Conservation (phyloP, 1,284 basidiomycete species). For the Irpex sp. region DNA sequence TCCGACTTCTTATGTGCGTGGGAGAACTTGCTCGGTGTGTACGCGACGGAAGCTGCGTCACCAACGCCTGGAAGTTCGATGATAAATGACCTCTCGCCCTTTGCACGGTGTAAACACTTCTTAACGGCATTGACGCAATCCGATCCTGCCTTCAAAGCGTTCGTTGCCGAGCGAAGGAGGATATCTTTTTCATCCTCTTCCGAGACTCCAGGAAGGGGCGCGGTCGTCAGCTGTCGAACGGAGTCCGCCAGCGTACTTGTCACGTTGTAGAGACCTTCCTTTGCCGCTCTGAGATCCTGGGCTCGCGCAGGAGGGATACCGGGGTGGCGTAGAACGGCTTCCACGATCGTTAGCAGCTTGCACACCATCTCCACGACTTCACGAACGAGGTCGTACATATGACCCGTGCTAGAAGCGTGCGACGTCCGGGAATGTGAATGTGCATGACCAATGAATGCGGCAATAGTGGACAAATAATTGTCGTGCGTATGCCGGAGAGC, state of each 20-base stretch:
- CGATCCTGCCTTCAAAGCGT: constrained; percentile 82
- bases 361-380: constrained; percentile 94
- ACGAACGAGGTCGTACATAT: constrained; percentile 90
- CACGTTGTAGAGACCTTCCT: constrained; percentile 82
- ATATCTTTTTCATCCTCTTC: constrained; percentile 82
- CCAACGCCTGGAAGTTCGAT: constrained; percentile 54
- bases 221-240: constrained; percentile 67
- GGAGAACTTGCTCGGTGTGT: constrained; percentile 45
- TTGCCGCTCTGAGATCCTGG: constrained; percentile 62
- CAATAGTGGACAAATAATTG: constrained; percentile 88
- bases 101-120: constrained; percentile 64
- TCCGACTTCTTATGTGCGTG: constrained; percentile 20
- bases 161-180: constrained; percentile 81
- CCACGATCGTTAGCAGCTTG: constrained; percentile 88
- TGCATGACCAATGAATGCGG: constrained; percentile 95
- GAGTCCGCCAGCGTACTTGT: constrained; percentile 88
- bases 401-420: constrained; percentile 89
- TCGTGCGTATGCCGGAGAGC: constrained; percentile 79
- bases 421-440: constrained; percentile 88
- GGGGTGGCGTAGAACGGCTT: constrained; percentile 76
- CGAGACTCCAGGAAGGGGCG: constrained; percentile 46
- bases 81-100: constrained; percentile 59
- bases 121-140: constrained; percentile 86
- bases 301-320: constrained; percentile 54
- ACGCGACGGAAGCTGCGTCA: constrained; percentile 38